Base-by-base conservation (phyloP, 202 grass and related monocot genomes). In the Eragrostis tef region DNA sequence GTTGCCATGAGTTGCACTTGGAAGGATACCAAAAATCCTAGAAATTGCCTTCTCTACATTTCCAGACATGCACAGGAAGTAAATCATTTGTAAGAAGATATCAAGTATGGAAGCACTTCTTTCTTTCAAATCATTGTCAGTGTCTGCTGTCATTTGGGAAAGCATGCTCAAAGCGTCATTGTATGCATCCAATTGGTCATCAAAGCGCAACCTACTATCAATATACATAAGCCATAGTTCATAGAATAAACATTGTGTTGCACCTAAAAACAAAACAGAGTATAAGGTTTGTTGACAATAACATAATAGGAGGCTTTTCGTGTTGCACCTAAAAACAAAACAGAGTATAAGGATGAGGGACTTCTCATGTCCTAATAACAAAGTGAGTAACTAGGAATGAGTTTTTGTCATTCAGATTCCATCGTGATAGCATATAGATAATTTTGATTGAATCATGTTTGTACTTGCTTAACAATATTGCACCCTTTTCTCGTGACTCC, bases 201-300 rank as follows among this genome's bases (percentile, higher is more conserved):
- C 91, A 91, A 99, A 78, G 45, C 88, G 86, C 61, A 93, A 87
- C 85, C 96, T 92, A 87, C 96, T 99, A 84, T 99, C 96, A 88
- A 99, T 91, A 86, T 91, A 93, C 90, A 95, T 91, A 83, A 96
- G 89, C 96, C 96, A 99, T 74, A 99, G 84, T 80, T 99, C 96
- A 87, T 93, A 96, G 24, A 99, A 86, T 79, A 90, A 86, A 84
- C 71, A 50, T 93, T 93, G 87, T 93, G 85, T 89, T 90, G 87
- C 80, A 99, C 93, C 96, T 99, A 94, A 86, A 95, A 96, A 78
- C 62, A 71, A 93, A 88, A 89, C 79, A 91, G 82, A 86, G 75
- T 64, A 70, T 59, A 86, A 82, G 72, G 24, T 77, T 82, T 77
- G 70, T 87, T 61, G 47, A 62, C 64, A 74, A 70, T 44, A n/a